Percentiles rank a stretch among this genome's conserved stretches.
phyloP scores from a whole-genome alignment of 2,329 filamentous ascomycete genomes.

The Acarospora socialis region DNA sequence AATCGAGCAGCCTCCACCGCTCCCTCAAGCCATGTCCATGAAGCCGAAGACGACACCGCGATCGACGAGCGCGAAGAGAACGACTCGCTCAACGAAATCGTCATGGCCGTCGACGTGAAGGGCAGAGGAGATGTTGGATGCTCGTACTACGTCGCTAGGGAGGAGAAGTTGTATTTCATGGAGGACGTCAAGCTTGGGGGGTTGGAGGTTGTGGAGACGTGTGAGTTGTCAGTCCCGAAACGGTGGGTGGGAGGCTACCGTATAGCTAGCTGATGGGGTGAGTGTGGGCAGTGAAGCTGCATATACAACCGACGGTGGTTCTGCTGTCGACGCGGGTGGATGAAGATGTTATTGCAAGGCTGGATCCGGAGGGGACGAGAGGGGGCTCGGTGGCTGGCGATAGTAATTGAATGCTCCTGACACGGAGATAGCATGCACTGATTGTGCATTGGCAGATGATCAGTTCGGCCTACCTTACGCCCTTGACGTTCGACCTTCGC shows the following conservation, averaged over 20 bases:
- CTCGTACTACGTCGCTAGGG: constrained; percentile 60
- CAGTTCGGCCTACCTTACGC: constrained; percentile 42
- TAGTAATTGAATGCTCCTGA: constrained; percentile 15
- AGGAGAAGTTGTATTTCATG: constrained; percentile 59
- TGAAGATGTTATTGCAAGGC: constrained; percentile 25
- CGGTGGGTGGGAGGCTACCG: constrained; percentile 15
- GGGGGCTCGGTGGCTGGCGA: constrained; percentile 19
- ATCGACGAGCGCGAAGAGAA: constrained; percentile 26
- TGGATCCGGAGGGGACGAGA: constrained; percentile 29
- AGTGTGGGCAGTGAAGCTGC: constrained; percentile 38
- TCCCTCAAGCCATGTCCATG: background rate
- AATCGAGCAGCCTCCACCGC: background rate
- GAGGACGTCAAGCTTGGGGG: constrained; percentile 59
- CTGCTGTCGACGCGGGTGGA: constrained; percentile 43
- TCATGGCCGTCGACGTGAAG: constrained; percentile 68
- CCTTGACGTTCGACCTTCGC: constrained; percentile 53
- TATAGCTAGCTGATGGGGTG: constrained; percentile 6
- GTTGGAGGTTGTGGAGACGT: constrained; percentile 51
- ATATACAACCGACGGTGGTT: constrained; percentile 47
- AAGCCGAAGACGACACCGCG: constrained; percentile 20
- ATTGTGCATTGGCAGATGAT: constrained; percentile 25
- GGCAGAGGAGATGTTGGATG: constrained; percentile 63
- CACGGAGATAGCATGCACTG: constrained; percentile 3
- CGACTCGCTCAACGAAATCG: constrained; percentile 48
- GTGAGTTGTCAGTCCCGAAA: constrained; percentile 21